phyloP scores from a whole-genome alignment of 2,329 filamentous ascomycete genomes.

The Beauveria rudraprayagi region DNA sequence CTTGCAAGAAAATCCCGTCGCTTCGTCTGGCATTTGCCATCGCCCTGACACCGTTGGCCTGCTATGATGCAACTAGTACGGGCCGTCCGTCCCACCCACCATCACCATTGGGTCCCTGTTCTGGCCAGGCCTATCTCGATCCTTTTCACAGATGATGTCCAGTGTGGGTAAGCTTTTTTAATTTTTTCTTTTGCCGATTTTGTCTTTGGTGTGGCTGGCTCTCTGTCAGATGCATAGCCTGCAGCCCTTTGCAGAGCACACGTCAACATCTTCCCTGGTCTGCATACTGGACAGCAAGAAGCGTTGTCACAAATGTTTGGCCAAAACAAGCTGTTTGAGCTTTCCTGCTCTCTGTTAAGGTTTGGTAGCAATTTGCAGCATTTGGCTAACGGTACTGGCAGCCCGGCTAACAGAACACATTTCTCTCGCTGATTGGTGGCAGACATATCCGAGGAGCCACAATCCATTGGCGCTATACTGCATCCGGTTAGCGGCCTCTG shows the following conservation, averaged over 20 bases:
- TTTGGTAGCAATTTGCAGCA: background rate
- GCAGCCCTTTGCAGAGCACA: background rate
- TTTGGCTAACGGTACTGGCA: background rate
- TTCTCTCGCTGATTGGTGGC: background rate
- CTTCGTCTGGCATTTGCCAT: background rate
- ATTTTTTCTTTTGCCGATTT: background rate
- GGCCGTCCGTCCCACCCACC: constrained; percentile 7
- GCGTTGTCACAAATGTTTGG: background rate
- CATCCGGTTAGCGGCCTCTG: background rate
- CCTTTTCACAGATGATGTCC: background rate
- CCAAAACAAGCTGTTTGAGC: background rate
- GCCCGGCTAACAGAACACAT: background rate
- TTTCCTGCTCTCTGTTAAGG: background rate
- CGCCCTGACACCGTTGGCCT: background rate
- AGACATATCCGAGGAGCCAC: background rate
- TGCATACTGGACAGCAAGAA: background rate
- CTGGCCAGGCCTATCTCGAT: constrained; percentile 1
- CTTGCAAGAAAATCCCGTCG: background rate
- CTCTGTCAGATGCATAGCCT: background rate
- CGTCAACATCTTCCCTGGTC: background rate
- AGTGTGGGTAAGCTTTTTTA: background rate
- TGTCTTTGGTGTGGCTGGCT: background rate
- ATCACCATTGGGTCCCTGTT: background rate
- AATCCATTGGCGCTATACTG: background rate
- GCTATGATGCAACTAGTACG: constrained; percentile 1